phyloP scores from a whole-genome alignment of 169 alveolate species.

The Eimeria sp. region DNA sequence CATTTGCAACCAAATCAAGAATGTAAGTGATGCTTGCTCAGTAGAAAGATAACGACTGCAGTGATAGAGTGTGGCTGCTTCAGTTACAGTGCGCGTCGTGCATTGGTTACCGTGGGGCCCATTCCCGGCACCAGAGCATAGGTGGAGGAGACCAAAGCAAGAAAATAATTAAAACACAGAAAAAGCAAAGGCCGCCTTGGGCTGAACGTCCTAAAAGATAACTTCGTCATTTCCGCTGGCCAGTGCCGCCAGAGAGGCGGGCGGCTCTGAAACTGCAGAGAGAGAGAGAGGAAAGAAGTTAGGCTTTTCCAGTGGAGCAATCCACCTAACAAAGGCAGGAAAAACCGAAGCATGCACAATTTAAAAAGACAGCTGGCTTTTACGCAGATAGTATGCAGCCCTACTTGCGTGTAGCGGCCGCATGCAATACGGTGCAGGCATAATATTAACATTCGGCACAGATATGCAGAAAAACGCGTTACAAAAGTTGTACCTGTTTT shows the following conservation, averaged over 20 bases:
- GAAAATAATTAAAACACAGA: not conserved
- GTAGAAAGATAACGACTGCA: too few species aligned
- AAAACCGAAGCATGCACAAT: not conserved
- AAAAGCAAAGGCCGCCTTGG: not conserved
- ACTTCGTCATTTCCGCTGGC: constrained; percentile 10
- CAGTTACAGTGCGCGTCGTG: not conserved
- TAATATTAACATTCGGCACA: too few species aligned
- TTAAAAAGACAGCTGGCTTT: too few species aligned
- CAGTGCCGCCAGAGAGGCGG: too few species aligned
- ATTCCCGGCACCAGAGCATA: constrained; percentile 29
- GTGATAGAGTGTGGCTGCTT: too few species aligned
- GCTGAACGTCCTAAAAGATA: too few species aligned
- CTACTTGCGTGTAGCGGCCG: not conserved
- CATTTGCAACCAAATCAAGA: too few species aligned
- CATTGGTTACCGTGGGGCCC: constrained; percentile 53
- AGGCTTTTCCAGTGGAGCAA: not conserved
- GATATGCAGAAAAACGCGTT: too few species aligned
- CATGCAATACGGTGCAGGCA: not conserved
- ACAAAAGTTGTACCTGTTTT: too few species aligned
- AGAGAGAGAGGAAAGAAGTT: not conserved
- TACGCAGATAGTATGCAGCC: too few species aligned
- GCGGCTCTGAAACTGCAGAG: not conserved
- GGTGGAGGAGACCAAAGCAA: not conserved
- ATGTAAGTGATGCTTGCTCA: too few species aligned
- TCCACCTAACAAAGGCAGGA: not conserved